Evolutionary conservation across 306 rosid species (phyloP).

Genomic region (Biancaea sappan): DNA sequence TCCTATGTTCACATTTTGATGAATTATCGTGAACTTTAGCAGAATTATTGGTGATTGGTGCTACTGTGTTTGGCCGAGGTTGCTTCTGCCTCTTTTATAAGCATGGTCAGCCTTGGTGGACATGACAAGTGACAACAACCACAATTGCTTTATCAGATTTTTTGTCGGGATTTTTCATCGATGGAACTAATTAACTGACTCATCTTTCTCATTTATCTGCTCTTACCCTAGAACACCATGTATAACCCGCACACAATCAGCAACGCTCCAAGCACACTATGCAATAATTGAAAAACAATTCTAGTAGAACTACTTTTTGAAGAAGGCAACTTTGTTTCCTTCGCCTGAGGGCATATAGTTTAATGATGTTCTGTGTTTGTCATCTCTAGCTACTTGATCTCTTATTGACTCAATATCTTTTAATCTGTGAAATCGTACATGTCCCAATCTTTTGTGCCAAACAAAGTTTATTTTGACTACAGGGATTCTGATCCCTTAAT

Average conservation of each 20-base stretch:
- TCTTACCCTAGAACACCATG: conserved; percentile 45
- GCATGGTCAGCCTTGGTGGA: neutral
- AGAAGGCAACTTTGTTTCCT: too few relatives aligned
- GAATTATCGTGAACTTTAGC: neutral
- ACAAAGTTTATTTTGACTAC: too few relatives aligned
- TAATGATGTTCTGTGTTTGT: too few relatives aligned
- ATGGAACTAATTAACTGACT: neutral
- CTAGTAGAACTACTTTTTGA: too few relatives aligned
- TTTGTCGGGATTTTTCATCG: neutral
- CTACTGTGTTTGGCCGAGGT: neutral
- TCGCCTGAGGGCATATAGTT: too few relatives aligned
- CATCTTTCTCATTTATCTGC: conserved; percentile 30
- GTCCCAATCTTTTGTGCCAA: too few relatives aligned
- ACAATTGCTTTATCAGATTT: conserved; percentile 14
- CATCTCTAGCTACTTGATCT: too few relatives aligned
- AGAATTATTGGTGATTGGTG: neutral
- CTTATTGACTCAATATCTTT: too few relatives aligned
- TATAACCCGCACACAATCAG: conserved; percentile 46
- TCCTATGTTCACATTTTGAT: neutral
- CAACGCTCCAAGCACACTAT: conserved; percentile 36
- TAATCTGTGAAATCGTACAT: too few relatives aligned
- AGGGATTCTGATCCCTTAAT: too few relatives aligned
- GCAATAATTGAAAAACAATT: too few relatives aligned
- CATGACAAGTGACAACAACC: neutral
- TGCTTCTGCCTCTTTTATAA: neutral